Conservation (phyloP, 345 rosid genomes). For the Lepidium didymum region DNA sequence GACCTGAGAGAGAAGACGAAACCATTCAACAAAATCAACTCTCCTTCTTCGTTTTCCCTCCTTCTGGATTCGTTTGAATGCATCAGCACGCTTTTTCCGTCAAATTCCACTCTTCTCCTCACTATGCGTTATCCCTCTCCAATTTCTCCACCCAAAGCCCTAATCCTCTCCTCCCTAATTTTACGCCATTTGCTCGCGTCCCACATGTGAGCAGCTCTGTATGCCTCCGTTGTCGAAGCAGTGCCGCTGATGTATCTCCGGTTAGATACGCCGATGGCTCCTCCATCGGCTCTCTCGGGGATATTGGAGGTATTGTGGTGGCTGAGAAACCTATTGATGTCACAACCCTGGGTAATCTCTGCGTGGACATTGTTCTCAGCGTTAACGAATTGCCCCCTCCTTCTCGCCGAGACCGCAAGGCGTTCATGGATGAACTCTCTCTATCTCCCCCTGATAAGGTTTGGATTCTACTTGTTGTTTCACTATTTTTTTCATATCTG, state of each 20-base stretch:
- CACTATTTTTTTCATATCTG: not conserved
- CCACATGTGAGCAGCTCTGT: conserved; percentile 6
- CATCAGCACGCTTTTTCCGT: conserved; percentile 41
- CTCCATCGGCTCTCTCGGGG: conserved; percentile 21
- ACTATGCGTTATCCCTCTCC: conserved; percentile 20
- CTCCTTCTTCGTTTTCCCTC: not conserved
- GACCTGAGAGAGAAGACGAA: conserved; percentile 7
- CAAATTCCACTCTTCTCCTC: conserved; percentile 30
- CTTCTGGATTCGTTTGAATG: conserved; percentile 30
- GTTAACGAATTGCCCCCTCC: conserved; percentile 79
- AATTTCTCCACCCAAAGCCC: conserved; percentile 32
- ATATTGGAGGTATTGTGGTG: conserved; percentile 21
- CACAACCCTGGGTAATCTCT: conserved; percentile 86
- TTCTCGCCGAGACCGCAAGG: conserved; percentile 43
- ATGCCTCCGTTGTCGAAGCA: conserved; percentile 24
- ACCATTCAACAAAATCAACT: not conserved
- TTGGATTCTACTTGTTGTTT: not conserved
- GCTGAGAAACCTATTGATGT: conserved; percentile 52
- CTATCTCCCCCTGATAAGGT: conserved; percentile 90
- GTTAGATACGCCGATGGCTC: conserved; percentile 23
- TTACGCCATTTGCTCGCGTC: conserved; percentile 16
- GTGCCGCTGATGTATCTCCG: conserved; percentile 28
- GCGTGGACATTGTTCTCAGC: conserved; percentile 84
- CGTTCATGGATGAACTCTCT: conserved; percentile 64
- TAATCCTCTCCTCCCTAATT: conserved; percentile 19